Percentiles rank a stretch among this genome's conserved stretches.
Evolutionary conservation across 768 basidiomycete genomes (phyloP).

Genomic region (Serendipita sp.): DNA sequence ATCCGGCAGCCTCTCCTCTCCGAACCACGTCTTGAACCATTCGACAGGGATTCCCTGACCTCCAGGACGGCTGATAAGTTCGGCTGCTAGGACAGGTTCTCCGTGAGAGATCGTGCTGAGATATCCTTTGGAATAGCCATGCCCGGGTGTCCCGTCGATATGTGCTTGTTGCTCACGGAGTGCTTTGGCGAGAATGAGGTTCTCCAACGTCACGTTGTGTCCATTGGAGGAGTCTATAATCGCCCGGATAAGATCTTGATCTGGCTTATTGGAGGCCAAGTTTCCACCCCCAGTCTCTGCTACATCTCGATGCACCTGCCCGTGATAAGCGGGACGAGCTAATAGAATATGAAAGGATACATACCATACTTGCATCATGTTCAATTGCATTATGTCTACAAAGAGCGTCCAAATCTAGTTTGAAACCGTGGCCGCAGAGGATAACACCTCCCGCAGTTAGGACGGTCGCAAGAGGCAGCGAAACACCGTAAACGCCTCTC

Average conservation of each 20-base stretch:
- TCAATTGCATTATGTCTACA: not conserved
- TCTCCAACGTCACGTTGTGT: not conserved
- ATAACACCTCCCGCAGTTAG: not conserved
- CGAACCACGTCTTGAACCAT: not conserved
- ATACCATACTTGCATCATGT: slow-evolving; percentile 2
- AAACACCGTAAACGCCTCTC: not conserved
- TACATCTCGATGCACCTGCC: not conserved
- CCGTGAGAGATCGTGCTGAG: not conserved
- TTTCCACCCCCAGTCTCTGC: not conserved
- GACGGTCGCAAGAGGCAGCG: not conserved
- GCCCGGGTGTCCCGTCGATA: not conserved
- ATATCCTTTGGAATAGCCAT: not conserved
- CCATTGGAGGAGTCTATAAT: not conserved
- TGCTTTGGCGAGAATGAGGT: not conserved
- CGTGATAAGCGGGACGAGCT: not conserved
- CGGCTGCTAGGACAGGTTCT: not conserved
- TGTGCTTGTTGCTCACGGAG: not conserved
- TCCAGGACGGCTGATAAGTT: not conserved
- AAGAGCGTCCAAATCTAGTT: not conserved
- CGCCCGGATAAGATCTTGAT: not conserved
- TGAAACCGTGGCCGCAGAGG: not conserved
- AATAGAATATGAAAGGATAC: not conserved
- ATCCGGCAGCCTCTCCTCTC: not conserved
- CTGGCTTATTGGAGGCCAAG: not conserved
- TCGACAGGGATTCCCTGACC: not conserved